phyloP scores from a whole-genome alignment of 768 basidiomycete genomes.

The Trametes cubensis region DNA sequence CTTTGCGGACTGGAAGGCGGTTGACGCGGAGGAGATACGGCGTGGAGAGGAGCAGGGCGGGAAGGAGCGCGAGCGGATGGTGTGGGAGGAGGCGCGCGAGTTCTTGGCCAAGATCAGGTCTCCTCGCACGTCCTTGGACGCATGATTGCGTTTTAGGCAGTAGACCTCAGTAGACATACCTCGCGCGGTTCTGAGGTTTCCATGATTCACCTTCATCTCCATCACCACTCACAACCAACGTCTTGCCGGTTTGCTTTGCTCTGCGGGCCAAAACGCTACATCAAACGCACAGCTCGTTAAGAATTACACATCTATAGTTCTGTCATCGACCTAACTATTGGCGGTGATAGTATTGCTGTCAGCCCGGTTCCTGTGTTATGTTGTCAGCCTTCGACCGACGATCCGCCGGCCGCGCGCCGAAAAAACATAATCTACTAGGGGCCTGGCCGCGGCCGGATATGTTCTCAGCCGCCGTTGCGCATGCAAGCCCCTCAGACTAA shows the following conservation, averaged over 20 bases:
- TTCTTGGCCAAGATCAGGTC: conserved; percentile 29
- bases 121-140: background rate
- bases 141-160: background rate
- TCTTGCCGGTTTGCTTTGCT: no score
- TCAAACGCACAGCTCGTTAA: no score
- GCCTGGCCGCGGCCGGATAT: background rate
- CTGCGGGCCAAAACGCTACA: no score
- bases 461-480: background rate
- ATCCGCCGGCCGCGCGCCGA: background rate
- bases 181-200: background rate
- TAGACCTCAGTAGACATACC: background rate
- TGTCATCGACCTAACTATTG: no score
- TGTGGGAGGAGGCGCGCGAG: conserved; percentile 58
- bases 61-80: conserved; percentile 80
- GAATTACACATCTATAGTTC: no score
- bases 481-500: background rate
- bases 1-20: conserved; percentile 74
- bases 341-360: background rate
- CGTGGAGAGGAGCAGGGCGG: conserved; percentile 51
- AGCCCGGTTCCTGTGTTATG: background rate
- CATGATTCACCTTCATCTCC: background rate
- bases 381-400: background rate
- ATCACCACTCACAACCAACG: no score
- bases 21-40: conserved; percentile 72
- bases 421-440: background rate